phyloP scores from a whole-genome alignment of 2,329 filamentous ascomycete species.

The Bipolaris oryzae region DNA sequence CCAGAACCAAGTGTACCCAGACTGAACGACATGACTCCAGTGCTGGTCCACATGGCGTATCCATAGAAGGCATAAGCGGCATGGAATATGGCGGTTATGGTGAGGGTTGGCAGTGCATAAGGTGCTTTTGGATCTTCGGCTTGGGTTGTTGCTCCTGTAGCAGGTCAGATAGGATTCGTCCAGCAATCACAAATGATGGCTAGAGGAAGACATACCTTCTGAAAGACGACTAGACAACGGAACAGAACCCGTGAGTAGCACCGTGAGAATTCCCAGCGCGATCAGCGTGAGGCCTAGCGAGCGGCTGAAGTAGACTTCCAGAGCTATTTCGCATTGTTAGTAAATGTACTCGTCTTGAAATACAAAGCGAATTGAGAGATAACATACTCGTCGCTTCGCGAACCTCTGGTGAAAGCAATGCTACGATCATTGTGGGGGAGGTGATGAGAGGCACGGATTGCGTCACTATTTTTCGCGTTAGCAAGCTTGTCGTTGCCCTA shows the following conservation, averaged over 20 bases:
- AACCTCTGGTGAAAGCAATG: constrained; percentile 63
- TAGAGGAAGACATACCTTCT: constrained; percentile 28
- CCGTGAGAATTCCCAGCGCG: constrained; percentile 65
- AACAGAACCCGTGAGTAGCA: constrained; percentile 73
- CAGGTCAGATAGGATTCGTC: not conserved
- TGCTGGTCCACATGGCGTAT: constrained; percentile 69
- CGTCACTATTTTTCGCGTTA: constrained; percentile 35
- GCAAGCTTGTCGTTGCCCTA: not conserved
- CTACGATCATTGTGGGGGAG: constrained; percentile 66
- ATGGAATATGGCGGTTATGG: constrained; percentile 72
- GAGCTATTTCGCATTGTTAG: constrained; percentile 48
- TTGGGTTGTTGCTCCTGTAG: constrained; percentile 43
- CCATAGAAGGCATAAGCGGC: constrained; percentile 59
- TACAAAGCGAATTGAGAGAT: not conserved
- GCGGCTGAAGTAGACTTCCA: constrained; percentile 77
- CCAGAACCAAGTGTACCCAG: constrained; percentile 65
- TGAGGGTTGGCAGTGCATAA: constrained; percentile 67
- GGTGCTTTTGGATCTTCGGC: constrained; percentile 47
- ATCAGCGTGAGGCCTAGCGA: constrained; percentile 72
- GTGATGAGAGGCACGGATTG: constrained; percentile 62
- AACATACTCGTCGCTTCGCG: constrained; percentile 60
- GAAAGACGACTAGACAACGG: constrained; percentile 63
- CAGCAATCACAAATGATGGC: not conserved
- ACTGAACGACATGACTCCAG: constrained; percentile 63
- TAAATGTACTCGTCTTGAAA: not conserved